A percentile compares a stretch with the other conserved stretches of the same genome.
Evolutionary conservation across 2,329 filamentous ascomycete species (phyloP).

Genomic region (Cordyceps fumosorosea): DNA sequence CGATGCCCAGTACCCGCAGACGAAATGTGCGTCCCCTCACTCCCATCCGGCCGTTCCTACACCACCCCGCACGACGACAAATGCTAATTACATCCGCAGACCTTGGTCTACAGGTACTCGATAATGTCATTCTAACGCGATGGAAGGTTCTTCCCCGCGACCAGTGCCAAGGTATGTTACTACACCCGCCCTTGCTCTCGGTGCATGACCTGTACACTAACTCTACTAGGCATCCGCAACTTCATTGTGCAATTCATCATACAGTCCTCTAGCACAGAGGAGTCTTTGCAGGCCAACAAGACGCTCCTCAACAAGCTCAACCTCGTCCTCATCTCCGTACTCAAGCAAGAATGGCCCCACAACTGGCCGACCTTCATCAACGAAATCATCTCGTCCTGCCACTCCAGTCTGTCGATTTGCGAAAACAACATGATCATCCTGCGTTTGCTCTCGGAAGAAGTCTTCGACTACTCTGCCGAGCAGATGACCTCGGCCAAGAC

Average conservation of each 20-base stretch:
- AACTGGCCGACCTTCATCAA: conserved; percentile 99
- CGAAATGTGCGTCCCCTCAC: conserved; percentile 67
- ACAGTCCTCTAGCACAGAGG: conserved; percentile 83
- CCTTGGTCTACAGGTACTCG: conserved; percentile 89
- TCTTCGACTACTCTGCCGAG: conserved; percentile 97
- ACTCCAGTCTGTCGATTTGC: conserved; percentile 92
- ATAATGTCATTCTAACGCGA: conserved; percentile 97
- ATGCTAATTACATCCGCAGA: conserved; percentile 46
- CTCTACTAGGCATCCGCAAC: conserved; percentile 77
- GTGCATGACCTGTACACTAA: conserved; percentile 14
- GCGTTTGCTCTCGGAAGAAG: conserved; percentile 89
- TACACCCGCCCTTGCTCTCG: neutral
- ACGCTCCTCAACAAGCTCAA: conserved; percentile 97
- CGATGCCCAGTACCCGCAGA: conserved; percentile 88
- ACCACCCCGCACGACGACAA: conserved; percentile 13
- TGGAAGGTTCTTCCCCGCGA: conserved; percentile 97
- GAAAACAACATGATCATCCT: conserved; percentile 99
- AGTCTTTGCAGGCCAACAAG: conserved; percentile 75
- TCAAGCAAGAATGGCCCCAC: conserved; percentile 99
- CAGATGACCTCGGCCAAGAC: conserved; percentile 99
- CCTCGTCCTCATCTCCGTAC: conserved; percentile 89
- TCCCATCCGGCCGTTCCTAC: neutral
- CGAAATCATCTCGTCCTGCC: conserved; percentile 95
- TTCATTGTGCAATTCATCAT: conserved; percentile 99
- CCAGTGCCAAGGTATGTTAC: conserved; percentile 72